phyloP scores from a whole-genome alignment of 331 rosid species.

The Arachis monticola region DNA sequence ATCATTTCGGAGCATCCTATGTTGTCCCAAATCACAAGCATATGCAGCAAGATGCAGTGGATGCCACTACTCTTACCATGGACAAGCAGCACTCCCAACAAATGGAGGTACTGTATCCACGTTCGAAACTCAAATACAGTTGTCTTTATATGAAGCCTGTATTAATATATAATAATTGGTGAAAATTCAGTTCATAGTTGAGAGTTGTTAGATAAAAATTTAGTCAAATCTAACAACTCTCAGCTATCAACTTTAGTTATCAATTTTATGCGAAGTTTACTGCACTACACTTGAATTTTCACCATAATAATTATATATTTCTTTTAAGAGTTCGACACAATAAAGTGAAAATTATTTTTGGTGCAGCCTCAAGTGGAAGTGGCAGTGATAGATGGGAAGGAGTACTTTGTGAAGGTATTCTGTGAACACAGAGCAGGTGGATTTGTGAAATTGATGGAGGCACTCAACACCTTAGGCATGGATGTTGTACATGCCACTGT shows the following conservation, averaged over 20 bases:
- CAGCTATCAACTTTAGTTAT: too few species aligned
- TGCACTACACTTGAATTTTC: too few species aligned
- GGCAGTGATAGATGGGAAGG: constrained; percentile 78
- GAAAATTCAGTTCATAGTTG: too few species aligned
- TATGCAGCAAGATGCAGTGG: constrained; percentile 46
- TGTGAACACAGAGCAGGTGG: constrained; percentile 87
- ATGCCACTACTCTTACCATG: constrained; percentile 32
- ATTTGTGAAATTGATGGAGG: constrained; percentile 84
- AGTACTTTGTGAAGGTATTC: constrained; percentile 78
- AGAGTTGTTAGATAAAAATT: too few species aligned
- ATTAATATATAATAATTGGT: too few species aligned
- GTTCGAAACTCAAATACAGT: too few species aligned
- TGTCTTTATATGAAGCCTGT: too few species aligned
- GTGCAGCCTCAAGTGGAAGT: constrained; percentile 90
- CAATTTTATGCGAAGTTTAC: too few species aligned
- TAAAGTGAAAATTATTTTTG: too few species aligned
- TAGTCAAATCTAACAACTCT: too few species aligned
- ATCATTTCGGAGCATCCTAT: constrained; percentile 48
- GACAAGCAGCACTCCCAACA: constrained; percentile 69
- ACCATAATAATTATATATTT: too few species aligned
- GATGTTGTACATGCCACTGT: constrained; percentile 84
- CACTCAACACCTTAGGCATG: constrained; percentile 65
- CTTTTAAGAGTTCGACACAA: too few species aligned
- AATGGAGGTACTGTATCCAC: constrained; percentile 70
- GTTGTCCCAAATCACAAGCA: constrained; percentile 50